A percentile compares a stretch with the other conserved stretches of the same genome.
These are phyloP conservation scores for Cladophialophora chaetospira DNA, from an alignment of 2,329 filamentous ascomycete species.

Conservation along the genomic window DNA sequence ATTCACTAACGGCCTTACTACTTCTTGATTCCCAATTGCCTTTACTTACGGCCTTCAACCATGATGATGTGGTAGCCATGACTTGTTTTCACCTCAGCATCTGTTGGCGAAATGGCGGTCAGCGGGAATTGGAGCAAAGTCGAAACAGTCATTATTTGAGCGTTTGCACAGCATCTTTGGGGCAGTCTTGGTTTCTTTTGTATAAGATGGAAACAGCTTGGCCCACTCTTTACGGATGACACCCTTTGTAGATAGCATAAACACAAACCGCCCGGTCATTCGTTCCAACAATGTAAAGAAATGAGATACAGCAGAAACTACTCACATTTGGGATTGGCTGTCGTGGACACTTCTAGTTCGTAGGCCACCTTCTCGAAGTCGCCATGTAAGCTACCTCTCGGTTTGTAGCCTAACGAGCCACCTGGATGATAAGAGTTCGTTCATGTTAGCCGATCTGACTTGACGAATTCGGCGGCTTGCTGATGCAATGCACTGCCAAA, in stretches of 20 bases:
- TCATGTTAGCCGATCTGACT: conserved; percentile 13
- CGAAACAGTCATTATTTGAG: conserved; percentile 14
- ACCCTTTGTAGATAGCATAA: conserved; percentile 17
- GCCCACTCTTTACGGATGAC: conserved; percentile 12
- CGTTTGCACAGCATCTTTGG: background rate
- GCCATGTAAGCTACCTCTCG: conserved; percentile 56
- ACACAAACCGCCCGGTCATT: conserved; percentile 12
- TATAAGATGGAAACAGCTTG: conserved; percentile 2
- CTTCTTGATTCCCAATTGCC: conserved; percentile 6
- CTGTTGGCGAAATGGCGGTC: conserved; percentile 33
- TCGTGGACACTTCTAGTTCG: conserved; percentile 63
- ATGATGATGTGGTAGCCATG: conserved; percentile 71
- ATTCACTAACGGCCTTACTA: conserved; percentile 24
- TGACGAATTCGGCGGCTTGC: conserved; percentile 3
- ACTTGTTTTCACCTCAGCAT: conserved; percentile 62
- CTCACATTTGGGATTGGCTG: conserved; percentile 56
- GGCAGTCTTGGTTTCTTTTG: background rate
- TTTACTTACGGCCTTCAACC: conserved; percentile 64
- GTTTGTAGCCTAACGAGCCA: conserved; percentile 65
- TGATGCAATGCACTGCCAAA: conserved; percentile 5
- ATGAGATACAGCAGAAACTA: conserved; percentile 11
- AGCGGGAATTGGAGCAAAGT: conserved; percentile 2
- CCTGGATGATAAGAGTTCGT: conserved; percentile 43
- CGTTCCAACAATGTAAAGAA: conserved; percentile 5
- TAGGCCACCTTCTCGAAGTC: conserved; percentile 66